phyloP scores from a whole-genome alignment of 1,284 basidiomycete species.

The Sparassis latifolia region DNA sequence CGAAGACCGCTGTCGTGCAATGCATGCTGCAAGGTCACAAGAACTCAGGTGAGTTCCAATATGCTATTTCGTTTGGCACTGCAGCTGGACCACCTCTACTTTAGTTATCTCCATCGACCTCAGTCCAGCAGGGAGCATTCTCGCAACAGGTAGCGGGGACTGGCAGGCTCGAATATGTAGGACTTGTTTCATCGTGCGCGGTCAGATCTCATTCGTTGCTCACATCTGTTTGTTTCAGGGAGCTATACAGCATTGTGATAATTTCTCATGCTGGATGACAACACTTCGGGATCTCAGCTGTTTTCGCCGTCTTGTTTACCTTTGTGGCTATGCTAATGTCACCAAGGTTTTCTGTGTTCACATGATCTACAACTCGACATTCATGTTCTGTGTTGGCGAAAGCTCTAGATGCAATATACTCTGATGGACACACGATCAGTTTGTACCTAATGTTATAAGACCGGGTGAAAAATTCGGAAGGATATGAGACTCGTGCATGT shows the following conservation, averaged over 20 bases:
- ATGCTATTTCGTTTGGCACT: background rate
- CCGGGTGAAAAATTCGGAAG: too few species aligned
- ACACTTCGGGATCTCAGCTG: too few species aligned
- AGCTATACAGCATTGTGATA: conserved; percentile 17
- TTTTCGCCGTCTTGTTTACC: too few species aligned
- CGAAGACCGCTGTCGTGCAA: conserved; percentile 59
- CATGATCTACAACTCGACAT: too few species aligned
- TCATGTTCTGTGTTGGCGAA: too few species aligned
- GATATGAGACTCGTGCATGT: too few species aligned
- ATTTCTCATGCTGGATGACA: too few species aligned
- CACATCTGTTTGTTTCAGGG: conserved; percentile 11
- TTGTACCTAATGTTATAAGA: too few species aligned
- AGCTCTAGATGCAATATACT: too few species aligned
- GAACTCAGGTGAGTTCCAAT: conserved; percentile 54
- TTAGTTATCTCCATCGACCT: conserved; percentile 80
- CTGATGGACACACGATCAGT: too few species aligned
- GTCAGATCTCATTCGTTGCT: background rate
- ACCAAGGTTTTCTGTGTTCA: too few species aligned
- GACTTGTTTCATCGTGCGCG: conserved; percentile 18
- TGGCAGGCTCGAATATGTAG: conserved; percentile 76
- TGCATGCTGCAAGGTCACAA: conserved; percentile 83
- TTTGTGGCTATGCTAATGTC: too few species aligned
- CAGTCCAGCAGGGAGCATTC: conserved; percentile 62
- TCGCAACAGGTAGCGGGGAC: conserved; percentile 81
- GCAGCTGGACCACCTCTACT: conserved; percentile 2